Evolutionary conservation across 192 early-diverging fungal species (phyloP).

Genomic region (Coemansia sp.): DNA sequence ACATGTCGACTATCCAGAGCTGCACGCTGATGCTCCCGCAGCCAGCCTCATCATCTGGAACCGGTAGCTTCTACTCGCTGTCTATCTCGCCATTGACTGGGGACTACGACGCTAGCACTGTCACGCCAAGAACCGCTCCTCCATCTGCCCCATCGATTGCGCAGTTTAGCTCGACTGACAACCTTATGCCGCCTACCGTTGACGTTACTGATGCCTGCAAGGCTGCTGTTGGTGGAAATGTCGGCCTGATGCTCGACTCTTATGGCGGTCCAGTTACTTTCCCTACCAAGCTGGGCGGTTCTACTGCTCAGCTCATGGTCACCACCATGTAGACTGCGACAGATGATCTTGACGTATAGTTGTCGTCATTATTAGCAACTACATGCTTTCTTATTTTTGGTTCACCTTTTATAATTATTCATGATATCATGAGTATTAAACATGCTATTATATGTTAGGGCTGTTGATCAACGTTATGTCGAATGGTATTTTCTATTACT

Average conservation of each 20-base stretch:
- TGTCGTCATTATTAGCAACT: not conserved
- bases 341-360: not conserved
- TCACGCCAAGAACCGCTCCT: slow-evolving; percentile 29
- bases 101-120: slow-evolving; percentile 23
- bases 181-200: slow-evolving; percentile 13
- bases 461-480: not conserved
- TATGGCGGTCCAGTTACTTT: slow-evolving; percentile 16
- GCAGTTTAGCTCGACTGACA: slow-evolving; percentile 17
- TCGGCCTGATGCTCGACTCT: slow-evolving; percentile 25
- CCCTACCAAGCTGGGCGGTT: slow-evolving; percentile 31
- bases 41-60: not conserved
- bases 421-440: not conserved
- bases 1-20: slow-evolving; percentile 16
- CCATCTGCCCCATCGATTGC: slow-evolving; percentile 1
- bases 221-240: slow-evolving; percentile 15
- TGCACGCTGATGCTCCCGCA: slow-evolving; percentile 26
- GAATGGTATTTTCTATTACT: not conserved
- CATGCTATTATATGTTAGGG: not conserved
- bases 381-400: not conserved
- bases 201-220: slow-evolving; percentile 34
- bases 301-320: slow-evolving; percentile 25
- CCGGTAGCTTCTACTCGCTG: slow-evolving; percentile 24
- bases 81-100: slow-evolving; percentile 5
- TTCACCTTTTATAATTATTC: not conserved
- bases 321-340: slow-evolving; percentile 6